phyloP scores from a whole-genome alignment of 2,329 filamentous ascomycete genomes.

The Acephala macrosclerotiorum region DNA sequence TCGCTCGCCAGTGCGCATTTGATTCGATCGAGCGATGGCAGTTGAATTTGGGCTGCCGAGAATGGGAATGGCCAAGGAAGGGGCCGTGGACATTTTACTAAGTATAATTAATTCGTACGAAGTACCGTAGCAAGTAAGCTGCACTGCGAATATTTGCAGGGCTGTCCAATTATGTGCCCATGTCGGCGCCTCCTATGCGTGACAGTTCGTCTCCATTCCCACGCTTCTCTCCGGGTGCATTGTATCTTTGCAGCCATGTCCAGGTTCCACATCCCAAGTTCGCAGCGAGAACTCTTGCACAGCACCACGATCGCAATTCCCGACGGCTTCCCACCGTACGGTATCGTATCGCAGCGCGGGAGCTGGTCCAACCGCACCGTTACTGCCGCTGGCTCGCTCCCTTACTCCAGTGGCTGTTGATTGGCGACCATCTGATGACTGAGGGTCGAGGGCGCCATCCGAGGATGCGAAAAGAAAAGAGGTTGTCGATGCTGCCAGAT shows the following conservation, averaged over 20 bases:
- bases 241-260: neutral
- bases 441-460: slow-evolving; percentile 1
- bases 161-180: slow-evolving; percentile 18
- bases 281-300: neutral
- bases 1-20: neutral
- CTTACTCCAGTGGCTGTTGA: neutral
- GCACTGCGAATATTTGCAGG: slow-evolving; percentile 19
- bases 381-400: slow-evolving; percentile 7
- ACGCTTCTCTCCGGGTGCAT: neutral
- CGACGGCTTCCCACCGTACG: slow-evolving; percentile 1
- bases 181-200: slow-evolving; percentile 1
- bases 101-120: neutral
- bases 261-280: neutral
- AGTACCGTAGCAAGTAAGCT: neutral
- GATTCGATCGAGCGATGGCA: slow-evolving; percentile 6
- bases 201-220: neutral
- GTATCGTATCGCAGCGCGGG: neutral
- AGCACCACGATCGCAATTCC: neutral
- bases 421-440: slow-evolving; percentile 3
- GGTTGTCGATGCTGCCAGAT: neutral
- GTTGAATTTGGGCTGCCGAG: slow-evolving; percentile 12
- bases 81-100: neutral
- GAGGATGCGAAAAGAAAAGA: neutral
- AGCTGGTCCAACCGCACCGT: slow-evolving; percentile 4
- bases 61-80: neutral